These are phyloP conservation scores for Leccinum pallidistipes DNA, from an alignment of 1,284 basidiomycete genomes.

Conservation along the genomic window DNA sequence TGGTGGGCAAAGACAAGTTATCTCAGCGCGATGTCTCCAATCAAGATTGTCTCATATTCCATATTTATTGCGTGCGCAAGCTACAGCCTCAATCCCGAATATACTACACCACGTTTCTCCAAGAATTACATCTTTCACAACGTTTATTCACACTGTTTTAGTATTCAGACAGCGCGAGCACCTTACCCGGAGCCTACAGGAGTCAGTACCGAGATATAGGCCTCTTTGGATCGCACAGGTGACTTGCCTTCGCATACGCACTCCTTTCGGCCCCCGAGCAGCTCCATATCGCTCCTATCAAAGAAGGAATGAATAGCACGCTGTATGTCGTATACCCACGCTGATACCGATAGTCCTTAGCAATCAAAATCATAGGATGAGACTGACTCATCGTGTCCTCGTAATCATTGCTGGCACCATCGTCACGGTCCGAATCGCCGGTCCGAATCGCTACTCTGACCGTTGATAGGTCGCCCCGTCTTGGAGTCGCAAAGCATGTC, in stretches of 20 bases:
- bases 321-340: conserved; percentile 34
- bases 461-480: conserved; percentile 74
- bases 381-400: conserved; percentile 64
- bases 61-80: background rate
- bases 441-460: conserved; percentile 38
- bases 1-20: conserved; percentile 5
- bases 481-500: conserved; percentile 77
- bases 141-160: conserved; percentile 22
- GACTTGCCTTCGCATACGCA: conserved; percentile 59
- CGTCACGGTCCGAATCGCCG: conserved; percentile 11
- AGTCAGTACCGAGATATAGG: conserved; percentile 7
- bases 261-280: conserved; percentile 59
- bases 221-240: background rate
- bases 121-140: background rate
- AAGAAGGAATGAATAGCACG: conserved; percentile 92
- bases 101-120: background rate
- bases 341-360: conserved; percentile 9
- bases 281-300: conserved; percentile 71
- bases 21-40: background rate
- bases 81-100: background rate
- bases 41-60: conserved; percentile 14
- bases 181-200: conserved; percentile 42
- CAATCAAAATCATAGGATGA: background rate
- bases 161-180: conserved; percentile 50
- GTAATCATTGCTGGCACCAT: conserved; percentile 44